These are phyloP conservation scores for Thinopyrum obtusiflorum DNA, from an alignment of 202 grass and related monocot genomes.

Conservation along the genomic window DNA sequence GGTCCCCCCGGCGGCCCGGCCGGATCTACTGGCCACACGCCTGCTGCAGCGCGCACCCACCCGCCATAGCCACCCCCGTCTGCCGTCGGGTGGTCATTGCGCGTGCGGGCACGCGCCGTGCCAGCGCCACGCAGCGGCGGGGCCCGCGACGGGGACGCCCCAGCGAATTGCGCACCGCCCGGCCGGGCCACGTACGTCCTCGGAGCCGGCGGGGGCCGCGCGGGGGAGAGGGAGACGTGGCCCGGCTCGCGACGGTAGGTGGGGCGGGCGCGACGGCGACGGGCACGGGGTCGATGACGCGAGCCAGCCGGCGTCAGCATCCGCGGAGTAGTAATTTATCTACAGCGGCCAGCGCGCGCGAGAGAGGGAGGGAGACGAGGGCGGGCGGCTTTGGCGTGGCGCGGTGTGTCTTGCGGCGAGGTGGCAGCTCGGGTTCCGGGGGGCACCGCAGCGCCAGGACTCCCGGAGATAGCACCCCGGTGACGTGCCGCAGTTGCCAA, in stretches of 20 bases:
- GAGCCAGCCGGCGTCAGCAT: neutral
- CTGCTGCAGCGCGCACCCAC: too few species aligned
- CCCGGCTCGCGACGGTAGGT: conserved; percentile 13
- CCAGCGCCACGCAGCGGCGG: neutral
- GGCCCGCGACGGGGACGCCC: conserved; percentile 2
- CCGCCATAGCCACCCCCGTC: too few species aligned
- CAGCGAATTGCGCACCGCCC: neutral
- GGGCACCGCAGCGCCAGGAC: neutral
- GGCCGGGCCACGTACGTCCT: neutral
- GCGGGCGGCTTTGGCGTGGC: neutral
- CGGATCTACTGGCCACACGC: too few species aligned
- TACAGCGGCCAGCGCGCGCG: too few species aligned
- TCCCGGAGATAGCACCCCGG: neutral
- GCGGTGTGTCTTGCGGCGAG: conserved; percentile 23
- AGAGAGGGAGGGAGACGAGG: too few species aligned
- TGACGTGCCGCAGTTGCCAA: conserved; percentile 14
- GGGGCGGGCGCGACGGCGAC: conserved; percentile 18
- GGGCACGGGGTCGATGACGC: neutral
- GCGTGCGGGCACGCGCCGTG: neutral
- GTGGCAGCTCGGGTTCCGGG: conserved; percentile 25
- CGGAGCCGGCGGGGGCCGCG: neutral
- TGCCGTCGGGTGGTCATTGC: neutral
- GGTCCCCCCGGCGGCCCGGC: too few species aligned
- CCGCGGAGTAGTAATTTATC: neutral
- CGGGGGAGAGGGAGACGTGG: neutral